These are phyloP conservation scores for Calycina herbarum DNA, from an alignment of 2,329 filamentous ascomycete genomes.

Conservation along the genomic window DNA sequence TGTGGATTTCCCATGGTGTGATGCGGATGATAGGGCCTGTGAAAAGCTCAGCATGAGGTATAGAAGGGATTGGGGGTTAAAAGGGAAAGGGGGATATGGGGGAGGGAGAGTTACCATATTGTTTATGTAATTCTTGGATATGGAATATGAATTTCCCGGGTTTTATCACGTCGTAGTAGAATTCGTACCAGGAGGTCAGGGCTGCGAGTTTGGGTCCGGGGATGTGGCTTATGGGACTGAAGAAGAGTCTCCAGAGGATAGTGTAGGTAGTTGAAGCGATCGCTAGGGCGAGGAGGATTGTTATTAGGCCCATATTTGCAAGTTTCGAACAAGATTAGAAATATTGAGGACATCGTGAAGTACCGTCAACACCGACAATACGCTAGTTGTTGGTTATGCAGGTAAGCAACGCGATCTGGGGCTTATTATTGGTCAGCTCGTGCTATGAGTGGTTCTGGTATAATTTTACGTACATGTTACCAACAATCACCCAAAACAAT, in stretches of 20 bases:
- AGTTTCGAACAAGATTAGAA: no score
- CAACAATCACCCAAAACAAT: no score
- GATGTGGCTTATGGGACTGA: slow-evolving; percentile 25
- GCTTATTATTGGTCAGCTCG: no score
- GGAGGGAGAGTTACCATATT: slow-evolving; percentile 10
- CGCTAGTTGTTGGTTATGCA: no score
- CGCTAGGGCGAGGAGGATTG: background rate
- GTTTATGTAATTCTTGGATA: slow-evolving; percentile 13
- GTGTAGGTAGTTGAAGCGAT: background rate
- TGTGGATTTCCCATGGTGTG: slow-evolving; percentile 36
- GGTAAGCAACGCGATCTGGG: no score
- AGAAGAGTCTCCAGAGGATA: slow-evolving; percentile 14
- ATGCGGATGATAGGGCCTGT: slow-evolving; percentile 38
- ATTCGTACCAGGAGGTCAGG: slow-evolving; percentile 26
- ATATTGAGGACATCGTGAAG: no score
- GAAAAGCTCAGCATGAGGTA: background rate
- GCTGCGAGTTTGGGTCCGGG: slow-evolving; percentile 29
- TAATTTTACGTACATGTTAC: no score
- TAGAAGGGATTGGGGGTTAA: no score
- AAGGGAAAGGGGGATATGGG: no score
- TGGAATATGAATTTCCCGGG: slow-evolving; percentile 18
- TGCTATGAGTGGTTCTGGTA: no score
- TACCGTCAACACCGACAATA: no score
- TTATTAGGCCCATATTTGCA: slow-evolving; percentile 1
- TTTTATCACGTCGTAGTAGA: slow-evolving; percentile 28